Base-by-base conservation (phyloP, 2,329 filamentous ascomycete genomes). In the Sporothrix humicola region DNA sequence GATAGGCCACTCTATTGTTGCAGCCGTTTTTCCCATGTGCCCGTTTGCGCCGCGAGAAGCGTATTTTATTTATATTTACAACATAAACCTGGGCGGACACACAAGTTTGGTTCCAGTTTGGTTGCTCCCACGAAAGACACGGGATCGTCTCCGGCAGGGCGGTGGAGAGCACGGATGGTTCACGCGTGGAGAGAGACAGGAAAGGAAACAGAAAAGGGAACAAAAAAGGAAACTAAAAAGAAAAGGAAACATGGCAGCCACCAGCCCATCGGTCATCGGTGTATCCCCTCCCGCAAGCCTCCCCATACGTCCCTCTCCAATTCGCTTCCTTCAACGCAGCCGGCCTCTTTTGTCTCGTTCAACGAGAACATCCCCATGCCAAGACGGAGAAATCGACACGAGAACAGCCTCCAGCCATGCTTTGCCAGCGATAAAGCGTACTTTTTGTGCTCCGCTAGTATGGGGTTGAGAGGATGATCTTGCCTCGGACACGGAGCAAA, bases 231-330 rank as follows among this genome's bases (percentile, higher is more conserved):
- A n/a, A n/a, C 31, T 3, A 2, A 56, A 15, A 17, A 50, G 13
- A 10, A 56, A 12, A 10, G 20, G 8, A 56, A 56, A 12, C 37
- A 65, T 12, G 17, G 15, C 12, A 44, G 37, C 37, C 37, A 61
- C n/a, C 59, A 26, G 52, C 59, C 26, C 44, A 50, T 66, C 63
- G 44, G 63, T n/a, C 63, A 66, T 50, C 63, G 63, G 63, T 48
- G 7, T 50, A 66, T 50, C 63, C 63, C 42, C 3, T 31, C 44
- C 44, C 63, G 20, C 63, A 23, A 37, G 31, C 31, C 4, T 37
- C 31, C 7, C 31, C 31, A 37, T 37, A 37, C 31, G 31, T 37
- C 3, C 31, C 31, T 37, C 31, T 37, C 31, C 3, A 37, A 37
- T 37, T 6, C 7, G 31, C 31, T 6, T 37, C 31, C 31, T 37